Evolutionary conservation across 805 yeast species (phyloP).

Genomic region (Wickerhamiella allomyrinae): DNA sequence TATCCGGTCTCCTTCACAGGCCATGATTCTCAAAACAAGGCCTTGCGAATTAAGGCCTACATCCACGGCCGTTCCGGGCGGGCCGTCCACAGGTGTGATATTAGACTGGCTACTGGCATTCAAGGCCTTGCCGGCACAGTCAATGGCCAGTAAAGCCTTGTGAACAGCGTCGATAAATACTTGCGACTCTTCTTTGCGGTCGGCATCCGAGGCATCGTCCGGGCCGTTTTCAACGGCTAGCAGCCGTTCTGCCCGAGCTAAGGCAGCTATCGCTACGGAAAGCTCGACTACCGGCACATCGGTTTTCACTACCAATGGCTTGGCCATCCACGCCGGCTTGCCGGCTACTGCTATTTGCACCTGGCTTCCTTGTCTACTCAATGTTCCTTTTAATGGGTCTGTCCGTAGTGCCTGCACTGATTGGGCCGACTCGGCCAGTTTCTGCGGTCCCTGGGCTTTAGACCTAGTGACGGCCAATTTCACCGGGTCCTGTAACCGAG

Average conservation of each 20-base stretch:
- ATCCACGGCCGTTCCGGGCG: background rate
- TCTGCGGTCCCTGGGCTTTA: background rate
- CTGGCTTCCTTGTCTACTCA: background rate
- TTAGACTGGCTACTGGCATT: background rate
- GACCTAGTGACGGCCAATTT: conserved; percentile 1
- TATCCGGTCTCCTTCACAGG: background rate
- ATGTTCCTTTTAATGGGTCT: background rate
- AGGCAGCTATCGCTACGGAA: background rate
- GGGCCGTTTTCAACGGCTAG: background rate
- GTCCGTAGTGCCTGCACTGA: background rate
- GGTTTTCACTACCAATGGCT: background rate
- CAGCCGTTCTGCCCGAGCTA: background rate
- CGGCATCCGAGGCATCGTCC: too few relatives aligned
- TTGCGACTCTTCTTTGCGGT: too few relatives aligned
- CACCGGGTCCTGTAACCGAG: background rate
- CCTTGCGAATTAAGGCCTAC: background rate
- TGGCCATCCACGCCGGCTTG: background rate
- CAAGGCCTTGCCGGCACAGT: background rate
- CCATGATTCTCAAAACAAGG: background rate
- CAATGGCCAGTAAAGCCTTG: background rate
- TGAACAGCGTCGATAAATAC: background rate
- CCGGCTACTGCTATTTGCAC: background rate
- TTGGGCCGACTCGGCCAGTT: background rate
- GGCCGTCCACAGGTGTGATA: background rate
- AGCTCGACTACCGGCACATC: background rate